Conservation (phyloP, 768 basidiomycete genomes). For the Tulasnella sp. region DNA sequence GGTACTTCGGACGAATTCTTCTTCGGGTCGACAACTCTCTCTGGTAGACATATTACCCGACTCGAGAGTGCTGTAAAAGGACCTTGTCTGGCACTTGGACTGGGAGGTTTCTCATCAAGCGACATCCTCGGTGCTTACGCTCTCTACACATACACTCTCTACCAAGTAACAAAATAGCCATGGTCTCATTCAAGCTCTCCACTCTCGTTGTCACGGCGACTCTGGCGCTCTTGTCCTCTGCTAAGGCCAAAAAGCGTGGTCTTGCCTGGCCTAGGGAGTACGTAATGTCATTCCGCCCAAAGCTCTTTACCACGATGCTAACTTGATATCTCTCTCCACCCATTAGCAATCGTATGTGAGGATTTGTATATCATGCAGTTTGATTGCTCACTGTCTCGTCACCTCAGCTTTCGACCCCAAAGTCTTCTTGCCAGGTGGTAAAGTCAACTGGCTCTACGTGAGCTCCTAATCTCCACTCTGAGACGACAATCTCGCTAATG, state of each 20-base stretch:
- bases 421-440: neutral
- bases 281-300: neutral
- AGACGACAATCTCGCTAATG: neutral
- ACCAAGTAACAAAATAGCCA: neutral
- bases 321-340: neutral
- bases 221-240: neutral
- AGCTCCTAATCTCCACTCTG: neutral
- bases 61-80: neutral
- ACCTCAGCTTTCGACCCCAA: constrained; percentile 1
- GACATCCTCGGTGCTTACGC: neutral
- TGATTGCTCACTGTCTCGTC: neutral
- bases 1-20: neutral
- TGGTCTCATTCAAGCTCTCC: neutral
- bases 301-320: neutral
- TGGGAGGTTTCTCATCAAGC: too few species aligned
- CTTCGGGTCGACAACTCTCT: neutral
- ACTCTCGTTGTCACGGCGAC: neutral
- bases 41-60: neutral
- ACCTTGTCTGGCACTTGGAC: too few species aligned
- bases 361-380: neutral
- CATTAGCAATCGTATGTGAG: constrained; percentile 11
- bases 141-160: neutral
- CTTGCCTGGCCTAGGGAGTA: constrained; percentile 13
- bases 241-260: constrained; percentile 1
- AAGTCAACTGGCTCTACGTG: constrained; percentile 14